A percentile compares a stretch with the other conserved stretches of the same genome.
Evolutionary conservation across 495 filamentous ascomycete species (phyloP).

Genomic region (Hamigera avellanea): DNA sequence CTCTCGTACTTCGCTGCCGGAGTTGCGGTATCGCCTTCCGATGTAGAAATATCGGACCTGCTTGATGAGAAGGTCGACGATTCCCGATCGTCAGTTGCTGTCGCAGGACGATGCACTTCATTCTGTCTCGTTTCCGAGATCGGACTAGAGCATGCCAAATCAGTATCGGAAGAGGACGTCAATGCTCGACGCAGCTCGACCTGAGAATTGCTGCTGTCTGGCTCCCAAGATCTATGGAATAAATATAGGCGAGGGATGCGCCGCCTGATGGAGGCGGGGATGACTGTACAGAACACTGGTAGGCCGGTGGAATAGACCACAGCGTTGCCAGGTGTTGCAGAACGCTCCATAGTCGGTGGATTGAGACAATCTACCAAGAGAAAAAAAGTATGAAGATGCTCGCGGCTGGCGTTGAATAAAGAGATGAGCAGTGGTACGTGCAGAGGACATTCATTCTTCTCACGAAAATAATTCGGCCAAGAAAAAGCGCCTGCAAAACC

Average conservation of each 20-base stretch:
- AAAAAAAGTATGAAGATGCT: no score
- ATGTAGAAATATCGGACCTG: no score
- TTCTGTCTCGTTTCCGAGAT: no score
- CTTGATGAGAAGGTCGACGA: neutral
- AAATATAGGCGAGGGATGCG: conserved; percentile 17
- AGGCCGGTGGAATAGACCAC: conserved; percentile 5
- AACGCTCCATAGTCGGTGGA: no score
- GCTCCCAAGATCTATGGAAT: conserved; percentile 7
- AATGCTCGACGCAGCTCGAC: conserved; percentile 1
- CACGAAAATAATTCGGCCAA: no score
- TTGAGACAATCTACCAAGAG: no score
- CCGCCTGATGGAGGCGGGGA: conserved; percentile 23
- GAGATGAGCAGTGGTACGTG: no score
- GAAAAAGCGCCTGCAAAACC: no score
- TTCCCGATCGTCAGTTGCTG: conserved; percentile 3
- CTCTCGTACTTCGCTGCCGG: conserved; percentile 18
- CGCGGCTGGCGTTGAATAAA: no score
- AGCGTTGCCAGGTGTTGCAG: neutral
- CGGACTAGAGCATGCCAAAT: conserved; percentile 4
- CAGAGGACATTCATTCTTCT: no score
- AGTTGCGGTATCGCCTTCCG: neutral
- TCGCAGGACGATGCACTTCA: conserved; percentile 1
- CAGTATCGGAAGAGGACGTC: conserved; percentile 8
- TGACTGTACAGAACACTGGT: conserved; percentile 12
- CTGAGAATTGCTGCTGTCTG: no score